Evolutionary conservation across 352 stramenopile genomes (phyloP).

Genomic region (Globisporangium canariense): DNA sequence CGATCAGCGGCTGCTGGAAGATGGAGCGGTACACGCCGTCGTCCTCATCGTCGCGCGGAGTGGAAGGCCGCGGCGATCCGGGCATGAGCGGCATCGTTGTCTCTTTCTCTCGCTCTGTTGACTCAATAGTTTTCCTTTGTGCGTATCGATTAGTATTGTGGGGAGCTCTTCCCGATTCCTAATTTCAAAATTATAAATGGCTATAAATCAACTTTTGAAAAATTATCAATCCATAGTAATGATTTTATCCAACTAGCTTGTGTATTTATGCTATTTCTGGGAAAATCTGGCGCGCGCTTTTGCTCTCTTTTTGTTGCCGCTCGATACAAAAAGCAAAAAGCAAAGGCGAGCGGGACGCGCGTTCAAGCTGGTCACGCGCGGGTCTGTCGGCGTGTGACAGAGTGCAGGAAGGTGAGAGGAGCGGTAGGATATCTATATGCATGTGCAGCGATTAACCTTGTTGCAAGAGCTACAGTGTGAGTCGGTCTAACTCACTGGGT

Average conservation of each 20-base stretch:
- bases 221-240: neutral
- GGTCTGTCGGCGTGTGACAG: neutral
- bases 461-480: neutral
- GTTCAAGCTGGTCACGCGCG: neutral
- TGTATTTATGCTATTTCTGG: neutral
- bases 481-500: neutral
- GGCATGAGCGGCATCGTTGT: conserved; percentile 54
- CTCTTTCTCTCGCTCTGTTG: too few relatives aligned
- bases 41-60: conserved; percentile 31
- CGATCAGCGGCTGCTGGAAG: conserved; percentile 79
- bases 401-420: neutral
- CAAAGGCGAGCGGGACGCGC: conserved; percentile 2
- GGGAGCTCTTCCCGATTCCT: neutral
- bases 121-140: neutral
- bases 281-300: neutral
- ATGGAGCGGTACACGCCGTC: conserved; percentile 81
- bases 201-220: too few relatives aligned
- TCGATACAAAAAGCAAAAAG: conserved; percentile 12
- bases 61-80: conserved; percentile 42
- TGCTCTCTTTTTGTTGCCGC: neutral
- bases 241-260: neutral
- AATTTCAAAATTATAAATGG: too few relatives aligned
- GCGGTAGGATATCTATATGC: too few relatives aligned
- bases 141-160: neutral
- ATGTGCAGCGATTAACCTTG: neutral